Percentiles rank a stretch among this genome's conserved stretches.
Evolutionary conservation across 2,329 filamentous ascomycete species (phyloP).

Genomic region (Pseudopyricularia javanii): DNA sequence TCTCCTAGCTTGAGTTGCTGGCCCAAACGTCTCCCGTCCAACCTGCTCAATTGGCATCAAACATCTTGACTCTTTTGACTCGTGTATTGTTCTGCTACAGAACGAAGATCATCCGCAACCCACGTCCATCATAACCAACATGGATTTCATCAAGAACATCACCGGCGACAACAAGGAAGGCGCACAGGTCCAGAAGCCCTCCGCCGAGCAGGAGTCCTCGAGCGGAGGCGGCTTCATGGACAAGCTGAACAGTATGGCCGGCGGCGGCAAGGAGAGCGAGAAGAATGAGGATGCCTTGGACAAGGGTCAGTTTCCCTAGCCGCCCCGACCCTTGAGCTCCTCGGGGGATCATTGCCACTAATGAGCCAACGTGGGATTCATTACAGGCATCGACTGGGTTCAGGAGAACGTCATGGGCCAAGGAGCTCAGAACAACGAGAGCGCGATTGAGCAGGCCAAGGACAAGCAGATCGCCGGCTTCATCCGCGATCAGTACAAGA

Average conservation of each 20-base stretch:
- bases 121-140: constrained; percentile 12
- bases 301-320: constrained; percentile 62
- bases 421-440: constrained; percentile 61
- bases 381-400: constrained; percentile 59
- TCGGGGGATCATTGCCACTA: too few relatives aligned
- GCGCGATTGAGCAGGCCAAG: constrained; percentile 68
- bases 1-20: too few relatives aligned
- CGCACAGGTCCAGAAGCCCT: constrained; percentile 10
- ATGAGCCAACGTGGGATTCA: not conserved
- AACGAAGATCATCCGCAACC: not conserved
- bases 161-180: constrained; percentile 24
- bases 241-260: constrained; percentile 60
- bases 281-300: constrained; percentile 75
- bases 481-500: constrained; percentile 61
- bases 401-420: constrained; percentile 64
- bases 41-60: too few relatives aligned
- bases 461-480: constrained; percentile 68
- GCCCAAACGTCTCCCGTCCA: too few relatives aligned
- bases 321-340: too few relatives aligned
- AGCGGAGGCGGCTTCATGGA: constrained; percentile 45
- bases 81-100: too few relatives aligned
- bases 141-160: constrained; percentile 45
- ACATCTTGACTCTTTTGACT: too few relatives aligned
- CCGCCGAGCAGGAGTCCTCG: constrained; percentile 18
- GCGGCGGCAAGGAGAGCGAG: constrained; percentile 63